A percentile compares a stretch with the other conserved stretches of the same genome.
Conservation (phyloP, 208 protist genomes). For the Borovskyia barvae region DNA sequence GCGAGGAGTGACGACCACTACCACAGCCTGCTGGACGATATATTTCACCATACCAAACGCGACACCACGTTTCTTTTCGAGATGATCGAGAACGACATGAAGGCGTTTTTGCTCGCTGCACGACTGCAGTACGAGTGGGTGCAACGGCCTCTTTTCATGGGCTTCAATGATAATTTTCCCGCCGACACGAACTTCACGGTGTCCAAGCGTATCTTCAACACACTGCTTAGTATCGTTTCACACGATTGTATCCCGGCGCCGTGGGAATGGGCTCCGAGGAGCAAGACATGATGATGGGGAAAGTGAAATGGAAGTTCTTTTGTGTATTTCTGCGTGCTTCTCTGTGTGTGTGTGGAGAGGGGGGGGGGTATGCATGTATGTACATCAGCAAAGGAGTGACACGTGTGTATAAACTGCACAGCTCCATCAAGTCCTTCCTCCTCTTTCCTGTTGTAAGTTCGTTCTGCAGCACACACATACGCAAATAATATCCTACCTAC, state of each 20-base stretch:
- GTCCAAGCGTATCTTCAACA: background rate
- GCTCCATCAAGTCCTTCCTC: too few species aligned
- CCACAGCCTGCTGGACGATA: constrained; percentile 14
- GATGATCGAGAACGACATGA: constrained; percentile 13
- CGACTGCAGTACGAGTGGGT: constrained; percentile 10
- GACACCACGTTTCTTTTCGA: constrained; percentile 15
- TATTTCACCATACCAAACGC: constrained; percentile 10
- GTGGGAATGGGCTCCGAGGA: too few species aligned
- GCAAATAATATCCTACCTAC: too few species aligned
- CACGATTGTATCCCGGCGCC: constrained; percentile 5
- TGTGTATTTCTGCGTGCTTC: too few species aligned
- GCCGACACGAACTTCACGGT: background rate
- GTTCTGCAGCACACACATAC: too few species aligned
- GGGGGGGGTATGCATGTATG: too few species aligned
- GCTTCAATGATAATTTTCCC: constrained; percentile 9
- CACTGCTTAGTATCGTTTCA: constrained; percentile 6
- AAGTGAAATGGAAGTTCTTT: too few species aligned
- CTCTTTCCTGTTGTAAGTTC: too few species aligned
- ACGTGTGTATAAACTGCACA: too few species aligned
- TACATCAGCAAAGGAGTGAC: too few species aligned
- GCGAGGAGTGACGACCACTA: constrained; percentile 16
- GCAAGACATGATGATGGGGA: too few species aligned
- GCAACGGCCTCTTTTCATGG: constrained; percentile 8
- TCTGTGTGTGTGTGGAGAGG: too few species aligned
- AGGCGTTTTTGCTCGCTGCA: constrained; percentile 6